Percentiles rank a stretch among this genome's conserved stretches.
Conservation (phyloP, 495 filamentous ascomycete species). For the Podospora comata region DNA sequence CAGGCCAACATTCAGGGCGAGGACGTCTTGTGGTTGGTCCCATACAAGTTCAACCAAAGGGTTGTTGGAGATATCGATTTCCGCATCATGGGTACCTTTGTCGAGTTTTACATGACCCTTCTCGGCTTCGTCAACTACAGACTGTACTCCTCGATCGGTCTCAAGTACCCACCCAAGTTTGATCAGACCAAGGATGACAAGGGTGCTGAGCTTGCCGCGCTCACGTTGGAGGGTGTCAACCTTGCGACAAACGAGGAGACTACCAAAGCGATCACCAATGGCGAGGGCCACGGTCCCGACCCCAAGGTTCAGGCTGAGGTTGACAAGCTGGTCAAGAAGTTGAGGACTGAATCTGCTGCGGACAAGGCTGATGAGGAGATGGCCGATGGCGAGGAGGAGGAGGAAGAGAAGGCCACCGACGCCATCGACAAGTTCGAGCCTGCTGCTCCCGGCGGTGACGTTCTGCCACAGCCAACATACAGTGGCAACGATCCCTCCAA, state of each 20-base stretch:
- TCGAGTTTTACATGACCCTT: slow-evolving; percentile 96
- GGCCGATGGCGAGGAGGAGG: slow-evolving; percentile 46
- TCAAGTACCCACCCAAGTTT: slow-evolving; percentile 94
- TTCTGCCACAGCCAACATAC: slow-evolving; percentile 75
- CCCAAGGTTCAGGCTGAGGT: slow-evolving; percentile 55
- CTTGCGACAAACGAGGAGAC: slow-evolving; percentile 48
- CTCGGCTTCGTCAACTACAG: slow-evolving; percentile 94
- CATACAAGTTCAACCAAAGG: slow-evolving; percentile 93
- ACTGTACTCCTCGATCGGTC: slow-evolving; percentile 82
- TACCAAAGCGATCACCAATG: slow-evolving; percentile 53
- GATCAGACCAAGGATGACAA: slow-evolving; percentile 80
- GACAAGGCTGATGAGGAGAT: slow-evolving; percentile 47
- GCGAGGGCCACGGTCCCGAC: slow-evolving; percentile 45
- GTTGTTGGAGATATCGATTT: slow-evolving; percentile 93
- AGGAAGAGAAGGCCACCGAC: slow-evolving; percentile 52
- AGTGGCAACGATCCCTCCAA: slow-evolving; percentile 53
- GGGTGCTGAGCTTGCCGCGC: slow-evolving; percentile 87
- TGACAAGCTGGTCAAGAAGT: slow-evolving; percentile 51
- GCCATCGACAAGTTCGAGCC: slow-evolving; percentile 87
- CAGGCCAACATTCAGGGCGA: slow-evolving; percentile 98
- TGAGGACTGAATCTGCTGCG: slow-evolving; percentile 44
- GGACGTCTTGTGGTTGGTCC: slow-evolving; percentile 94
- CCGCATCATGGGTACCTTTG: slow-evolving; percentile 97
- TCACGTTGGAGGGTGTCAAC: slow-evolving; percentile 73
- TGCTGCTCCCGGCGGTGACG: slow-evolving; percentile 72